phyloP scores from a whole-genome alignment of 345 rosid species.

The Citropsis articulata region DNA sequence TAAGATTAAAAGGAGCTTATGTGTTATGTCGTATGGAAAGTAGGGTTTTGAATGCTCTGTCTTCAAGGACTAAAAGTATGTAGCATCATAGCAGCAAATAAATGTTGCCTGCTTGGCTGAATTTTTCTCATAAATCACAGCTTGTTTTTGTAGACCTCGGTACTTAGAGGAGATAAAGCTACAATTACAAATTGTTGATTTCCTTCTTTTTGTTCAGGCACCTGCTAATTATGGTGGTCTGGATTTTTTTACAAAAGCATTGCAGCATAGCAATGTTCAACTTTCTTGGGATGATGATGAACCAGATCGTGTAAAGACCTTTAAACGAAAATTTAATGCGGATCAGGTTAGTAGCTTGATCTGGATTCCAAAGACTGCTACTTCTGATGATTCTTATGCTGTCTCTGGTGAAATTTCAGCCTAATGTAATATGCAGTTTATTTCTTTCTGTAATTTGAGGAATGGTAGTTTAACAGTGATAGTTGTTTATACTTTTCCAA shows the following conservation, averaged over 20 bases:
- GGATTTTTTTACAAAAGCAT: constrained; percentile 74
- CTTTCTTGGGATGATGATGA: constrained; percentile 98
- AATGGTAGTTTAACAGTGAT: not conserved
- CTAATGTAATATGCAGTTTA: not conserved
- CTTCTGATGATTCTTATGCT: not conserved
- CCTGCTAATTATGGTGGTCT: constrained; percentile 70
- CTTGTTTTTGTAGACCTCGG: not conserved
- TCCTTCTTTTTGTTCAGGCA: constrained; percentile 41
- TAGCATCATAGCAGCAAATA: not conserved
- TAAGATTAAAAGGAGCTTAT: not conserved
- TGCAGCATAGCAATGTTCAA: constrained; percentile 75
- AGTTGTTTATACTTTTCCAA: not conserved
- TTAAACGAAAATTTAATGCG: constrained; percentile 66
- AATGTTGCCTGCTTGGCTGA: not conserved
- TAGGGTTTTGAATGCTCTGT: not conserved
- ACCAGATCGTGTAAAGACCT: constrained; percentile 74
- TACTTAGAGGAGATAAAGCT: not conserved
- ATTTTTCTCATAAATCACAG: not conserved
- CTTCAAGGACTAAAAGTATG: not conserved
- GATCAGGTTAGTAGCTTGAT: constrained; percentile 57
- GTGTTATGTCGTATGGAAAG: not conserved
- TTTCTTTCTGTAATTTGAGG: not conserved
- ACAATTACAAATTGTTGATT: not conserved
- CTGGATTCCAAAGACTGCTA: not conserved
- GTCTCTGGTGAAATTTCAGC: not conserved